These are phyloP conservation scores for Hymenoscyphus infarciens DNA, from an alignment of 2,329 filamentous ascomycete genomes.

Conservation along the genomic window DNA sequence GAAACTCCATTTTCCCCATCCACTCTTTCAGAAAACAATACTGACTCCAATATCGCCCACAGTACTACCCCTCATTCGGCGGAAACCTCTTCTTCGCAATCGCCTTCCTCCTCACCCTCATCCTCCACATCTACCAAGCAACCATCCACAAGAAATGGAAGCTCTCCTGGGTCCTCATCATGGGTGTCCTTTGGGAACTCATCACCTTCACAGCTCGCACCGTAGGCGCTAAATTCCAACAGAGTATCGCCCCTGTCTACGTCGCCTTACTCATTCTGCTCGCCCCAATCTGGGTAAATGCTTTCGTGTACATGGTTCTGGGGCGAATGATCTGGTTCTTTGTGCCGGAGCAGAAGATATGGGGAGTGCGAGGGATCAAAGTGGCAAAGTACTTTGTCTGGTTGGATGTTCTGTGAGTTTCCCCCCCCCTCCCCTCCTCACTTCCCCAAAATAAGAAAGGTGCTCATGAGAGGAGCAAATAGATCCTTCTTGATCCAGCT, in stretches of 20 bases:
- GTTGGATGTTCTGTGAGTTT: slow-evolving; percentile 40
- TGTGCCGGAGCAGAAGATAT: slow-evolving; percentile 38
- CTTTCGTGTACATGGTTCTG: slow-evolving; percentile 36
- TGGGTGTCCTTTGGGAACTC: slow-evolving; percentile 43
- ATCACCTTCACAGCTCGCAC: slow-evolving; percentile 40
- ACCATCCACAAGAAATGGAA: slow-evolving; percentile 36
- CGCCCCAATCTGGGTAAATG: slow-evolving; percentile 36
- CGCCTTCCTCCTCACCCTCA: slow-evolving; percentile 36
- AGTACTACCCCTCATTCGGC: slow-evolving; percentile 38
- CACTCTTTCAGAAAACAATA: too few relatives aligned
- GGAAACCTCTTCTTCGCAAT: slow-evolving; percentile 37
- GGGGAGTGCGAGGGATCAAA: slow-evolving; percentile 33
- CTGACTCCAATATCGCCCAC: too few relatives aligned
- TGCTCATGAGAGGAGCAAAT: not conserved
- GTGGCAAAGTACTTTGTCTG: slow-evolving; percentile 47
- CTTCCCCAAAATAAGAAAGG: not conserved
- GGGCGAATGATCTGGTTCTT: slow-evolving; percentile 37
- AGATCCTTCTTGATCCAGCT: slow-evolving; percentile 45
- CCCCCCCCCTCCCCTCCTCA: too few relatives aligned
- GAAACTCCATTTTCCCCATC: too few relatives aligned
- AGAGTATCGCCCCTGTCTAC: slow-evolving; percentile 33
- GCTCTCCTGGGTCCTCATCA: slow-evolving; percentile 44
- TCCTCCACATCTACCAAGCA: slow-evolving; percentile 37
- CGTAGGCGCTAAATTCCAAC: slow-evolving; percentile 40
- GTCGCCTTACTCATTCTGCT: slow-evolving; percentile 42